phyloP scores from a whole-genome alignment of 768 basidiomycete genomes.

The Mycena galopus region DNA sequence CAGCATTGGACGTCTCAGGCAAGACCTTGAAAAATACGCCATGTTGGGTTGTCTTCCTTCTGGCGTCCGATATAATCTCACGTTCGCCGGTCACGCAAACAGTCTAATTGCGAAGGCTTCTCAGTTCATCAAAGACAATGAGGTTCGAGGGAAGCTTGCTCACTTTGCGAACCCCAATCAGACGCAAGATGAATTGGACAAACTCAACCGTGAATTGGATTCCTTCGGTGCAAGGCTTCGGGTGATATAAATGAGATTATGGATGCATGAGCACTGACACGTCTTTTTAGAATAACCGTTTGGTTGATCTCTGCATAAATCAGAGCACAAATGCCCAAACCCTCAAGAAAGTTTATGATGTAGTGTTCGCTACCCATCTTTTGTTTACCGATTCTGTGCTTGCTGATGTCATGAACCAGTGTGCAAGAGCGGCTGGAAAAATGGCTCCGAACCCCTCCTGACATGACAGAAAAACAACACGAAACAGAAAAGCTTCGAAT shows the following conservation, averaged over 20 bases:
- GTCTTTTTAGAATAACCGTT: neutral
- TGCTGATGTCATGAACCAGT: no score
- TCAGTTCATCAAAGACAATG: neutral
- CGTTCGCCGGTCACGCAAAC: neutral
- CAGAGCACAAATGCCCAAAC: neutral
- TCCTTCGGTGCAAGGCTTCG: constrained; percentile 7
- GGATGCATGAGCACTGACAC: neutral
- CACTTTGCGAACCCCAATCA: neutral
- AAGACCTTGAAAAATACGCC: constrained; percentile 9
- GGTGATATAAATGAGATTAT: neutral
- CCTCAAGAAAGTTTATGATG: neutral
- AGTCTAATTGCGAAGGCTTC: neutral
- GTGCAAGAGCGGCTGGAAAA: no score
- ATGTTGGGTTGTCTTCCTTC: neutral
- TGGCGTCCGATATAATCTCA: neutral
- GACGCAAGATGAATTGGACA: neutral
- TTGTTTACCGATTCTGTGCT: no score
- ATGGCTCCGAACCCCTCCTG: no score
- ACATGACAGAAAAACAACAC: no score
- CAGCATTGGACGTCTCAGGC: neutral
- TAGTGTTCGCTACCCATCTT: no score
- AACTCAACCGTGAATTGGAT: neutral
- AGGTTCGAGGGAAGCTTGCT: neutral
- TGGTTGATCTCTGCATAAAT: neutral
- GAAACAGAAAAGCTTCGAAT: no score